phyloP scores from a whole-genome alignment of 2,329 filamentous ascomycete species.

The Paracamarosporium sp. region DNA sequence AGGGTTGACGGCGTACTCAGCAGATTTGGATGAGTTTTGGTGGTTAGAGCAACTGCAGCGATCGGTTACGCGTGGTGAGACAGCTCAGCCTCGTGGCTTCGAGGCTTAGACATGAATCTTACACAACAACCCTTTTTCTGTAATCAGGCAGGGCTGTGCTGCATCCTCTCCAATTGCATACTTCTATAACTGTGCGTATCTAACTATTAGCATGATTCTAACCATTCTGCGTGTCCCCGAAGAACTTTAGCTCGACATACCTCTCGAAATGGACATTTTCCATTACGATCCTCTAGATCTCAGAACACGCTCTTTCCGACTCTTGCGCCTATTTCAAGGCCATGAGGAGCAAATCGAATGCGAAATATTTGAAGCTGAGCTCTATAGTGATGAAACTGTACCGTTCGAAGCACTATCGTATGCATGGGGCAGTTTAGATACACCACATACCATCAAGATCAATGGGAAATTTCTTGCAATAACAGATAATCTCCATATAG shows the following conservation, averaged over 20 bases:
- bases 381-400: not conserved
- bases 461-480: conserved; percentile 7
- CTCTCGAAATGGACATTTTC: not conserved
- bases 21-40: not conserved
- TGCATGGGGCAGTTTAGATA: conserved; percentile 20
- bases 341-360: conserved; percentile 7
- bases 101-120: no score
- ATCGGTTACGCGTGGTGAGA: no score
- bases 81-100: no score
- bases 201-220: no score
- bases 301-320: not conserved
- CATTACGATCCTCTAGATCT: not conserved
- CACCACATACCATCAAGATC: conserved; percentile 3
- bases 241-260: no score
- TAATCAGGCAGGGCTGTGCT: no score
- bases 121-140: no score
- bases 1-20: not conserved
- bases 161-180: no score
- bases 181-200: no score
- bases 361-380: conserved; percentile 18
- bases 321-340: not conserved
- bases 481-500: conserved; percentile 20
- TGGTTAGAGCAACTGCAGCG: no score
- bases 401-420: conserved; percentile 29
- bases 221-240: no score